Evolutionary conservation across 768 basidiomycete genomes (phyloP).

Genomic region (Serpula lacrymans): DNA sequence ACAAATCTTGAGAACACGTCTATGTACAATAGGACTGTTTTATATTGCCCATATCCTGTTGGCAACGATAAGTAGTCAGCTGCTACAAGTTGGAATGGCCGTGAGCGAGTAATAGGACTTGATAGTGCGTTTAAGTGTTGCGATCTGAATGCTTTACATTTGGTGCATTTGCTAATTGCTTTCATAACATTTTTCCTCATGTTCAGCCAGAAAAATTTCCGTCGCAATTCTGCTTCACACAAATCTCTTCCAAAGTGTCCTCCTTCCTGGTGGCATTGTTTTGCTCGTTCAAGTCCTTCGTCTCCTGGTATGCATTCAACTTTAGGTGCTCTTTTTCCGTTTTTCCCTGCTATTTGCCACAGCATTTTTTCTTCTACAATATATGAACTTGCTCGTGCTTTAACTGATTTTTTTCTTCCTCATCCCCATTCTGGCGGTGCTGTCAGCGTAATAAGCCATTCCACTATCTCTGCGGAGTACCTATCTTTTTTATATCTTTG

Average conservation of each 20-base stretch:
- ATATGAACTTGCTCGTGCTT: constrained; percentile 14
- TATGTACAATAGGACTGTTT: constrained; percentile 25
- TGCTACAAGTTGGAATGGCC: constrained; percentile 30
- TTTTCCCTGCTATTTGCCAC: constrained; percentile 13
- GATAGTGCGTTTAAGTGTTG: constrained; percentile 23
- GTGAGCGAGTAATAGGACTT: constrained; percentile 31
- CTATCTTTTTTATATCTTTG: no score
- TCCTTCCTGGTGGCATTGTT: constrained; percentile 2
- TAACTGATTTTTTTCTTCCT: constrained; percentile 11
- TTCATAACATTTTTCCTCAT: constrained; percentile 9
- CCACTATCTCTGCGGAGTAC: no score
- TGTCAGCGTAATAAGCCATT: constrained; percentile 6
- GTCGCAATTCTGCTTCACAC: not conserved
- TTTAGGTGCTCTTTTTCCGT: constrained; percentile 6
- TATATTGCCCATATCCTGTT: constrained; percentile 27
- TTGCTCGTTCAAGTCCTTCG: constrained; percentile 5
- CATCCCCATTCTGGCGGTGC: no score
- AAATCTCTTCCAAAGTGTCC: constrained; percentile 10
- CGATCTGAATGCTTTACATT: constrained; percentile 21
- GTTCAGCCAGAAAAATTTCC: not conserved
- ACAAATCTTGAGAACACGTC: constrained; percentile 20
- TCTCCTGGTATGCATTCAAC: constrained; percentile 4
- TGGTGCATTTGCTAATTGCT: constrained; percentile 15
- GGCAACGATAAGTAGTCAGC: constrained; percentile 34
- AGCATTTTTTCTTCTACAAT: constrained; percentile 21